Percentiles rank a stretch among this genome's conserved stretches.
These are phyloP conservation scores for Chlorociboria aeruginascens DNA, from an alignment of 495 filamentous ascomycete genomes.

Conservation along the genomic window DNA sequence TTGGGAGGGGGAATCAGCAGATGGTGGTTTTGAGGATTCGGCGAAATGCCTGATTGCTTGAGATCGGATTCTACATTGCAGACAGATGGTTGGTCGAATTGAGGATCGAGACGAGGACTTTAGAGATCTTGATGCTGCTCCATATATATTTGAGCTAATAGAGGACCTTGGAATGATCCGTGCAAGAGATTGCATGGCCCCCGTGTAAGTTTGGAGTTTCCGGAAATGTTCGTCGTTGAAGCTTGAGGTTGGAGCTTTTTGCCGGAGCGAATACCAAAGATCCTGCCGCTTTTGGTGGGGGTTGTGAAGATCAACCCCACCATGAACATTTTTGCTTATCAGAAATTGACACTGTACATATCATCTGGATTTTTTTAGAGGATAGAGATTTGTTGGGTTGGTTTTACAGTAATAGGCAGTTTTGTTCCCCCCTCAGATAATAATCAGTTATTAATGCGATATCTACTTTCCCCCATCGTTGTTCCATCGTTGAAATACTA, in stretches of 20 bases:
- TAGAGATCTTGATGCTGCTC: slow-evolving; percentile 4
- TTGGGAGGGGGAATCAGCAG: neutral
- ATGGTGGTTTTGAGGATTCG: slow-evolving; percentile 12
- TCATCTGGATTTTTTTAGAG: no score
- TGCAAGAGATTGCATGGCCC: slow-evolving; percentile 18
- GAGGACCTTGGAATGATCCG: slow-evolving; percentile 17
- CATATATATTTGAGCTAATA: slow-evolving; percentile 11
- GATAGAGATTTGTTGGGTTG: no score
- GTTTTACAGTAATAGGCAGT: no score
- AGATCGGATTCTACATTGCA: slow-evolving; percentile 16
- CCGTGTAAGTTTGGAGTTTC: neutral
- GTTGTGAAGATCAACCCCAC: slow-evolving; percentile 4
- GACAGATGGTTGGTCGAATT: slow-evolving; percentile 9
- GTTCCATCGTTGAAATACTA: neutral
- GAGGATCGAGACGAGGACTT: slow-evolving; percentile 6
- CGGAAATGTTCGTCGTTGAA: no score
- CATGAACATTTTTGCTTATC: neutral
- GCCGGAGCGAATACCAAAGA: neutral
- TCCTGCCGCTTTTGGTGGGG: slow-evolving; percentile 5
- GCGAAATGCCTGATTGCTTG: slow-evolving; percentile 13
- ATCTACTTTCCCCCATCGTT: no score
- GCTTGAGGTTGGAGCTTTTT: neutral
- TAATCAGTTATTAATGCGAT: no score
- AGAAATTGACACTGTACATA: no score
- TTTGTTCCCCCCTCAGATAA: no score